Evolutionary conservation across 2,329 filamentous ascomycete species (phyloP).

Genomic region (Aspergillus oerlinghausenensis): DNA sequence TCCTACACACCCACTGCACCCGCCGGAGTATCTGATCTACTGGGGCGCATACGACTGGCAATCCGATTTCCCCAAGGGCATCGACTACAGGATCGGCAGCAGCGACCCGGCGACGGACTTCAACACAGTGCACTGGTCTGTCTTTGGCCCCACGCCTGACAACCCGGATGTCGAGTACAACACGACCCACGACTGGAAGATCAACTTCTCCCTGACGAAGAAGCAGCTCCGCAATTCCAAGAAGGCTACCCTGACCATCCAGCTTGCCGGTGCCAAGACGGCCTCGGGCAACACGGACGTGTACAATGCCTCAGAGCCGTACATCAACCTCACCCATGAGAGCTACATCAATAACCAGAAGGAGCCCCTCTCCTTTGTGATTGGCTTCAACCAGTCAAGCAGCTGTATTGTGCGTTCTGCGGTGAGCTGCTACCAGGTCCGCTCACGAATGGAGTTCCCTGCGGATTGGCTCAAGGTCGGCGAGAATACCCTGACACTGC

Average conservation of each 20-base stretch:
- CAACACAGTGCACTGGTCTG: conserved; percentile 64
- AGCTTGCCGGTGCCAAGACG: conserved; percentile 60
- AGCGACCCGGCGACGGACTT: conserved; percentile 48
- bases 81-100: conserved; percentile 55
- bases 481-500: conserved; percentile 53
- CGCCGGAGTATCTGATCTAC: conserved; percentile 58
- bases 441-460: conserved; percentile 58
- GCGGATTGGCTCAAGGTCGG: conserved; percentile 46
- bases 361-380: conserved; percentile 19
- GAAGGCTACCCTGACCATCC: conserved; percentile 57
- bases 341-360: conserved; percentile 45
- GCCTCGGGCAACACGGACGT: conserved; percentile 59
- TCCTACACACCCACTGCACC: conserved; percentile 46
- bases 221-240: conserved; percentile 40
- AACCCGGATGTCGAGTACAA: conserved; percentile 40
- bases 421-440: conserved; percentile 59
- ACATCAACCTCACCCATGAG: conserved; percentile 50
- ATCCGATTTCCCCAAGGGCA: conserved; percentile 55
- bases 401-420: conserved; percentile 59
- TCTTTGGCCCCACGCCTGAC: conserved; percentile 47
- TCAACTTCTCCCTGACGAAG: conserved; percentile 48
- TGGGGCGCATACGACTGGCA: conserved; percentile 58
- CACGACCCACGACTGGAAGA: conserved; percentile 55
- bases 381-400: conserved; percentile 51
- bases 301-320: conserved; percentile 51